These are phyloP conservation scores for Didymellaceae sp. DNA, from an alignment of 2,329 filamentous ascomycete genomes.

Conservation along the genomic window DNA sequence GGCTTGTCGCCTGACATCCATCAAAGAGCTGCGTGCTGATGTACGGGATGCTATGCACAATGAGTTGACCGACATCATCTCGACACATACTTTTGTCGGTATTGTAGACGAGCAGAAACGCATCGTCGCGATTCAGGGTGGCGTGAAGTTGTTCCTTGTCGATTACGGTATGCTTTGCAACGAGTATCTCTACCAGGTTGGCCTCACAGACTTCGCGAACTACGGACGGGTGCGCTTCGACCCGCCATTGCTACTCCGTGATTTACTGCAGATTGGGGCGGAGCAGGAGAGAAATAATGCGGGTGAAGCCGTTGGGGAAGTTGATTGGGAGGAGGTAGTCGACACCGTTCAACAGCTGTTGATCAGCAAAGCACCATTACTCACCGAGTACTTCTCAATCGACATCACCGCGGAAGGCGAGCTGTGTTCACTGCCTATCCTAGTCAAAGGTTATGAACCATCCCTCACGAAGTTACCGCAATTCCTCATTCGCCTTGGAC, in stretches of 20 bases:
- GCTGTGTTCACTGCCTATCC: constrained; percentile 78
- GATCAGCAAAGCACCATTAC: constrained; percentile 80
- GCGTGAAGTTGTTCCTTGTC: constrained; percentile 88
- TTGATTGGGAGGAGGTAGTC: constrained; percentile 71
- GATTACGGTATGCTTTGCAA: constrained; percentile 87
- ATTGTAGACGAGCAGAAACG: constrained; percentile 86
- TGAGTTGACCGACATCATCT: constrained; percentile 84
- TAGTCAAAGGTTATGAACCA: constrained; percentile 89
- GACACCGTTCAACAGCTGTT: constrained; percentile 71
- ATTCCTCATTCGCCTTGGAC: constrained; percentile 87
- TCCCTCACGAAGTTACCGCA: constrained; percentile 83
- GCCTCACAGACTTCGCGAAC: constrained; percentile 93
- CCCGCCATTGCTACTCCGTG: constrained; percentile 73
- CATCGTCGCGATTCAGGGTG: constrained; percentile 90
- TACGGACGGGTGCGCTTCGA: constrained; percentile 84
- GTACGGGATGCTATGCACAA: constrained; percentile 85
- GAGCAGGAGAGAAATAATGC: constrained; percentile 69
- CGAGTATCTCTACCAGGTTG: constrained; percentile 95
- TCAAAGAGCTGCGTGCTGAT: constrained; percentile 81
- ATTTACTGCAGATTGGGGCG: constrained; percentile 75
- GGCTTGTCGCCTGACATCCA: constrained; percentile 76
- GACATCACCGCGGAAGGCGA: constrained; percentile 80
- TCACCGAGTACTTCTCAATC: constrained; percentile 89
- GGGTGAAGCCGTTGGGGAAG: constrained; percentile 55
- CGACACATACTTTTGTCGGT: constrained; percentile 89